These are phyloP conservation scores for Candida tetrigidarum DNA, from an alignment of 1,139 yeast species.

Conservation along the genomic window DNA sequence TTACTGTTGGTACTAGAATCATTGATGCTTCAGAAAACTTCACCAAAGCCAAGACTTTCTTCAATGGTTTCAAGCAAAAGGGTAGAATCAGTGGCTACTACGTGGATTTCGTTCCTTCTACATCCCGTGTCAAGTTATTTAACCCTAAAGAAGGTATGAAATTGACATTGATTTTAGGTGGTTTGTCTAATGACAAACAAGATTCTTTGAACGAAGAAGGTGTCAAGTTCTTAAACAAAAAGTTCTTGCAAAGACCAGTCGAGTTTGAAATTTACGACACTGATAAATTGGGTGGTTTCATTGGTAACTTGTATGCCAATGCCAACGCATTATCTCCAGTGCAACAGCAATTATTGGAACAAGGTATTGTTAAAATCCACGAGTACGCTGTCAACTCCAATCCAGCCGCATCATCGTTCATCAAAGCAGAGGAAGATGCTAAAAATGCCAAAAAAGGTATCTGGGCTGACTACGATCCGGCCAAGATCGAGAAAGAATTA, in stretches of 20 bases:
- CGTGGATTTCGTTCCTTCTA: slow-evolving; percentile 73
- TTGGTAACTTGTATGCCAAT: slow-evolving; percentile 67
- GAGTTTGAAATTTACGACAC: slow-evolving; percentile 68
- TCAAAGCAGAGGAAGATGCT: slow-evolving; percentile 68
- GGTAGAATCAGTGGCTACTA: slow-evolving; percentile 58
- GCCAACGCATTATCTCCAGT: slow-evolving; percentile 56
- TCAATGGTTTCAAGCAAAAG: slow-evolving; percentile 71
- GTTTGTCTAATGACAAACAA: slow-evolving; percentile 57
- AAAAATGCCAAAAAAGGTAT: slow-evolving; percentile 58
- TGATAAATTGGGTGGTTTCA: slow-evolving; percentile 82
- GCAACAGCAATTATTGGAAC: slow-evolving; percentile 61
- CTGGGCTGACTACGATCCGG: slow-evolving; percentile 64
- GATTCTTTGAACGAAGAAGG: slow-evolving; percentile 56
- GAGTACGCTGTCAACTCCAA: slow-evolving; percentile 67
- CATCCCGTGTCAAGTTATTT: slow-evolving; percentile 66
- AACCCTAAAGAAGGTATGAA: slow-evolving; percentile 76
- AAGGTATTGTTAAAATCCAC: slow-evolving; percentile 70
- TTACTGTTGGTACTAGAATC: slow-evolving; percentile 57
- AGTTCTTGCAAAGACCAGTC: slow-evolving; percentile 73
- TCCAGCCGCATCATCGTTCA: slow-evolving; percentile 54
- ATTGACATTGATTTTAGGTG: slow-evolving; percentile 76
- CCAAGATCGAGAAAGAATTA: slow-evolving; percentile 26
- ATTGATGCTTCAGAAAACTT: slow-evolving; percentile 82
- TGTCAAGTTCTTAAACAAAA: slow-evolving; percentile 55
- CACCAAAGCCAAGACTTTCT: slow-evolving; percentile 73